These are phyloP conservation scores for Barnettozyma vustinii DNA, from an alignment of 805 yeast genomes.

Conservation along the genomic window DNA sequence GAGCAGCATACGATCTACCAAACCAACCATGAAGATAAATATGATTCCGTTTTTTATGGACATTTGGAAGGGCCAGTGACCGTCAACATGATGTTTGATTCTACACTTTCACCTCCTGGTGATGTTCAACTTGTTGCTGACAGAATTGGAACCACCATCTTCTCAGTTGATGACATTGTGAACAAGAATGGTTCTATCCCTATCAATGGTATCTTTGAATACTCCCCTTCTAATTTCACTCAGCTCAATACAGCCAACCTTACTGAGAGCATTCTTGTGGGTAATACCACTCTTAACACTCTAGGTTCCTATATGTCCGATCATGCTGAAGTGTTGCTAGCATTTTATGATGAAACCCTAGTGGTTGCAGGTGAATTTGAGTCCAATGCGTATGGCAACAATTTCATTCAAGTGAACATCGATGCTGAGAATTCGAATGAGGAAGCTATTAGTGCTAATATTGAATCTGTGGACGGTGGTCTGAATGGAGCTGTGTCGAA, in stretches of 20 bases:
- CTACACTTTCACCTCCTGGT: constrained; percentile 27
- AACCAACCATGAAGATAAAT: constrained; percentile 73
- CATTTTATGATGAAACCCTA: constrained; percentile 29
- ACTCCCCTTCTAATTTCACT: constrained; percentile 63
- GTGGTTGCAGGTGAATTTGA: constrained; percentile 47
- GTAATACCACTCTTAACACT: constrained; percentile 40
- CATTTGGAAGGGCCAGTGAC: constrained; percentile 46
- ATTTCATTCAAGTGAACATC: constrained; percentile 32
- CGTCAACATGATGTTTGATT: constrained; percentile 36
- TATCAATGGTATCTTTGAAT: constrained; percentile 81
- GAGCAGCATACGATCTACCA: constrained; percentile 56
- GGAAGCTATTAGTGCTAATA: constrained; percentile 16
- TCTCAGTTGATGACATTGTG: constrained; percentile 37
- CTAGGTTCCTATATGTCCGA: constrained; percentile 30
- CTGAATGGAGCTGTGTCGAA: constrained; percentile 34
- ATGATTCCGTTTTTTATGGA: constrained; percentile 73
- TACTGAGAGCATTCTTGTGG: constrained; percentile 28
- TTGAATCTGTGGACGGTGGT: constrained; percentile 31
- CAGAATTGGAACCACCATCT: constrained; percentile 46
- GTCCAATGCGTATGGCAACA: constrained; percentile 30
- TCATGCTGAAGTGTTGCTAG: constrained; percentile 36
- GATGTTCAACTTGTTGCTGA: constrained; percentile 65
- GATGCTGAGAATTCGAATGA: constrained; percentile 16
- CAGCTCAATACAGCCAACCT: constrained; percentile 25
- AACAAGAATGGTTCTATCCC: constrained; percentile 32